Evolutionary conservation across 495 filamentous ascomycete genomes (phyloP).

Genomic region (Hypoxylon cercidicola): DNA sequence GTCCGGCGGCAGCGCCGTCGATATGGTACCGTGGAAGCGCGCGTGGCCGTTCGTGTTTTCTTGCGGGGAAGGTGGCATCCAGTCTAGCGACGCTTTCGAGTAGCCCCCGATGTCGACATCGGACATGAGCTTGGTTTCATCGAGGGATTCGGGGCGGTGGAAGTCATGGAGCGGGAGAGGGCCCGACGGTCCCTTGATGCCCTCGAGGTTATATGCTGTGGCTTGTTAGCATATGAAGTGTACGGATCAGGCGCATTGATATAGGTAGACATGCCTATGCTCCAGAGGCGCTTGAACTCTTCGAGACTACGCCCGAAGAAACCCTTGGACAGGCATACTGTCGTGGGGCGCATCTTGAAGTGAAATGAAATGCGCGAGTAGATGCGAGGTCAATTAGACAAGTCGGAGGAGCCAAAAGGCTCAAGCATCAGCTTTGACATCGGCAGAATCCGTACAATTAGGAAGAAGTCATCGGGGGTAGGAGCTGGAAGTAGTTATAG

Average conservation of each 20-base stretch:
- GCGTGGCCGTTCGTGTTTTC: constrained; percentile 59
- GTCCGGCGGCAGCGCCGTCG: constrained; percentile 81
- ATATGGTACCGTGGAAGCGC: constrained; percentile 88
- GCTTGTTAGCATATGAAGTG: constrained; percentile 7
- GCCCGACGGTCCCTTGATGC: constrained; percentile 62
- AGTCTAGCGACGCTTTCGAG: constrained; percentile 78
- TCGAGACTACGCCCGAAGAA: constrained; percentile 58
- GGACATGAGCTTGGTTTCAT: constrained; percentile 82
- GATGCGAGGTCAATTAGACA: constrained; percentile 19
- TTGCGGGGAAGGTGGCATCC: constrained; percentile 60
- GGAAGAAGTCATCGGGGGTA: constrained; percentile 6
- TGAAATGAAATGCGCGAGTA: constrained; percentile 29
- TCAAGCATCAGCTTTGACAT: constrained; percentile 45
- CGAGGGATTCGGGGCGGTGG: constrained; percentile 68
- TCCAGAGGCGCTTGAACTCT: constrained; percentile 57
- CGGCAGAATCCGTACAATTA: constrained; percentile 7
- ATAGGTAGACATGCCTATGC: constrained; percentile 49
- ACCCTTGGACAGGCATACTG: constrained; percentile 51
- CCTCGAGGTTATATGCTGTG: constrained; percentile 60
- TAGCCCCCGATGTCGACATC: constrained; percentile 88
- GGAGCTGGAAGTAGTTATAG: neutral
- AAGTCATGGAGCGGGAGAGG: constrained; percentile 73
- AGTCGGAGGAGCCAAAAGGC: constrained; percentile 44
- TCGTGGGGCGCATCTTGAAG: constrained; percentile 55
- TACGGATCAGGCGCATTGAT: neutral